A percentile compares a stretch with the other conserved stretches of the same genome.
These are phyloP conservation scores for Coniochaeta sp. DNA, from an alignment of 2,329 filamentous ascomycete species.

Conservation along the genomic window DNA sequence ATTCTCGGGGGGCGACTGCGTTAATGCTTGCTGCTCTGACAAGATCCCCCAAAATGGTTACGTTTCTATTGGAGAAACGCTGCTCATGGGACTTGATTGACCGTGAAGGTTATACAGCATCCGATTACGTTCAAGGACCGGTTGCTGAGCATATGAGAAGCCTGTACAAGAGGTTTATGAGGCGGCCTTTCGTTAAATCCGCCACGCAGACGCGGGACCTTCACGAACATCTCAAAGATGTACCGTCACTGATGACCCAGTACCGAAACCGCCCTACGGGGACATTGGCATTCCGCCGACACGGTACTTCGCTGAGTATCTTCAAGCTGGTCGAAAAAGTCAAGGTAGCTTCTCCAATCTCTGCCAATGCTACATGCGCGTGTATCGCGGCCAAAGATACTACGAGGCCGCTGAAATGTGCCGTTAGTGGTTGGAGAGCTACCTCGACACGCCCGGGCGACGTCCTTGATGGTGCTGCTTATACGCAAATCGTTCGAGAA, in stretches of 20 bases:
- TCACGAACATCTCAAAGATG: neutral
- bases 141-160: neutral
- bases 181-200: neutral
- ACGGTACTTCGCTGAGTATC: neutral
- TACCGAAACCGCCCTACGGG: neutral
- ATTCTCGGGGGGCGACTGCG: neutral
- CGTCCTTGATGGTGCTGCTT: slow-evolving; percentile 8
- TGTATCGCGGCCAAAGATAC: slow-evolving; percentile 6
- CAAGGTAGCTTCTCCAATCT: neutral
- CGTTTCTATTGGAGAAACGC: slow-evolving; percentile 2
- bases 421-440: slow-evolving; percentile 9
- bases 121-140: neutral
- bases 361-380: slow-evolving; percentile 2
- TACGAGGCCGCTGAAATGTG: slow-evolving; percentile 3
- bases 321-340: neutral
- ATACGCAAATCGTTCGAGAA: slow-evolving; percentile 5
- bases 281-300: neutral
- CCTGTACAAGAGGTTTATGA: neutral
- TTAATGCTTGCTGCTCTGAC: slow-evolving; percentile 10
- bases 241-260: neutral
- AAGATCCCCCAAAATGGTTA: slow-evolving; percentile 1
- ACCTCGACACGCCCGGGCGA: neutral
- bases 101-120: neutral
- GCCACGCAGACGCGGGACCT: neutral
- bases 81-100: neutral